These are phyloP conservation scores for Selaginella moellendorffii DNA, from an alignment of 75 land plant species.

Conservation along the genomic window DNA sequence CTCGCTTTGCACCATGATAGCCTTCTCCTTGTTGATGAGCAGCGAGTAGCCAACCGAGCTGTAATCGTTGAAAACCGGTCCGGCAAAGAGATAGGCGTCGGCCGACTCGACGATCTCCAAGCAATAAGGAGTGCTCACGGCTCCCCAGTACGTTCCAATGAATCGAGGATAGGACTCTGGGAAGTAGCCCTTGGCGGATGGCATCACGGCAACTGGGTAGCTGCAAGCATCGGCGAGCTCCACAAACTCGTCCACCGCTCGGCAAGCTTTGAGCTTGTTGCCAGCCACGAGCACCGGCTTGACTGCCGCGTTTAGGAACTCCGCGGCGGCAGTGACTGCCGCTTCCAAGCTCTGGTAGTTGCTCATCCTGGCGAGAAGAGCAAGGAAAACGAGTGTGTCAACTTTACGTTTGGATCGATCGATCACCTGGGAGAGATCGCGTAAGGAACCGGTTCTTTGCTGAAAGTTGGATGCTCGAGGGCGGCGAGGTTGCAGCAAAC, in stretches of 20 bases:
- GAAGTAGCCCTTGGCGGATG: background rate
- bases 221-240: background rate
- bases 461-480: conserved; percentile 48
- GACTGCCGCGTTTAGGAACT: background rate
- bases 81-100: background rate
- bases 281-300: background rate
- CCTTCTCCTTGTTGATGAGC: background rate
- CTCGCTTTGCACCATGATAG: background rate
- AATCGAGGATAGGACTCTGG: background rate
- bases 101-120: background rate
- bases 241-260: background rate
- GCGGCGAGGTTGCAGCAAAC: conserved; percentile 61
- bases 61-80: background rate
- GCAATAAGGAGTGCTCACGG: background rate
- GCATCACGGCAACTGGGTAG: conserved; percentile 1
- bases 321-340: background rate
- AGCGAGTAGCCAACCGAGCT: no score
- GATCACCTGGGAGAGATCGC: conserved; percentile 36
- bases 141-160: background rate
- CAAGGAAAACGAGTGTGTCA: no score
- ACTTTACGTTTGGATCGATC: no score
- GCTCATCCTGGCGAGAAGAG: conserved; percentile 1
- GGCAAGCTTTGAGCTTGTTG: background rate
- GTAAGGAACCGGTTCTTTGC: conserved; percentile 41
- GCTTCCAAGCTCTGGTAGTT: background rate